Conservation (phyloP, 2,329 filamentous ascomycete species). For the Dactylonectria macrodidyma region DNA sequence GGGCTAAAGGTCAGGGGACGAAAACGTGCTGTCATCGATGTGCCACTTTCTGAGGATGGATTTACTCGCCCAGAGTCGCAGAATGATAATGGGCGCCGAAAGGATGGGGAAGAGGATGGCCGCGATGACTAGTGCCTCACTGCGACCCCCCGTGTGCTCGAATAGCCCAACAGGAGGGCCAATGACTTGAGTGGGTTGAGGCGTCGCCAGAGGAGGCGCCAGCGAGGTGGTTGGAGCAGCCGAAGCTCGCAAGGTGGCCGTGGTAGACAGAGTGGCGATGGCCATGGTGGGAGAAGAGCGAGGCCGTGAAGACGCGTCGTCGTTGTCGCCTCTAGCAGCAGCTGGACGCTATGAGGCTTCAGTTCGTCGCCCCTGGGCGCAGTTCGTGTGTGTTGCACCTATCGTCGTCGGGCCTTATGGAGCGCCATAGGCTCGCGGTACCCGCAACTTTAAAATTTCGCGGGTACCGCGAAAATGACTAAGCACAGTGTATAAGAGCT, state of each 20-base stretch:
- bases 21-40: background rate
- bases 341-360: no score
- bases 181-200: background rate
- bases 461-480: no score
- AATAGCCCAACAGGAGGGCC: background rate
- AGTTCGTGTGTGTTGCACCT: no score
- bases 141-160: background rate
- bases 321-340: no score
- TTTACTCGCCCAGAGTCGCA: background rate
- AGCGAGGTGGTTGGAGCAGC: background rate
- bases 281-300: background rate
- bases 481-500: no score
- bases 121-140: background rate
- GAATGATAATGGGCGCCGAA: background rate
- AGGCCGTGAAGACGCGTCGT: no score
- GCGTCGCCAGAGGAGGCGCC: background rate
- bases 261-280: background rate
- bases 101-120: background rate
- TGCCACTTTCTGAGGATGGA: background rate
- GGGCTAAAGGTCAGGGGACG: background rate
- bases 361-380: no score
- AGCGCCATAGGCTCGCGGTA: no score
- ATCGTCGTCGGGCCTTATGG: no score
- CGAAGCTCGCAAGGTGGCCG: background rate
- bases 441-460: no score